Conservation (phyloP, 1,284 basidiomycete genomes). For the Megacollybia platyphylla region DNA sequence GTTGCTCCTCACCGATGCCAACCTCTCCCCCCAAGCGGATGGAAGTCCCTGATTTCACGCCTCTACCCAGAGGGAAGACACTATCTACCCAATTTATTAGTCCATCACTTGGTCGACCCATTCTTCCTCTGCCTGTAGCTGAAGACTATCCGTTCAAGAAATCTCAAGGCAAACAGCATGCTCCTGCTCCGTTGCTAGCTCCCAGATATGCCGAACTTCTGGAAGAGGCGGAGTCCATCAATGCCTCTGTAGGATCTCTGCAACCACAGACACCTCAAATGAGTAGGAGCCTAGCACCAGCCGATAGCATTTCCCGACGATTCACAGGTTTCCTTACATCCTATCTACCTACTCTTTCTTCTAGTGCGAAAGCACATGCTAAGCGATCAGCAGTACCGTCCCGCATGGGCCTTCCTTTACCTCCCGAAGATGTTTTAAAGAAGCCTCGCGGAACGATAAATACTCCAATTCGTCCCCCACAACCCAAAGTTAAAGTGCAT, state of each 20-base stretch:
- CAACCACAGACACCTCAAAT: conserved; percentile 4
- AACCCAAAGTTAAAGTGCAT: conserved; percentile 31
- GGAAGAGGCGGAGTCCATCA: conserved; percentile 31
- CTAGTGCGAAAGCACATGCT: conserved; percentile 13
- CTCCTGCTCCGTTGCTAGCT: conserved; percentile 25
- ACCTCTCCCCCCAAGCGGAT: conserved; percentile 12
- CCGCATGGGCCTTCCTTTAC: conserved; percentile 31
- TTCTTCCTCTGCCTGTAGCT: conserved; percentile 13
- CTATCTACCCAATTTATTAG: conserved; percentile 13
- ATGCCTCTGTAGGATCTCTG: background rate
- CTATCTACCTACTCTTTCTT: conserved; percentile 40
- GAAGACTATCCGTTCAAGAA: conserved; percentile 19
- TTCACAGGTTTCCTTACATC: conserved; percentile 45
- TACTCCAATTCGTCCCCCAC: conserved; percentile 42
- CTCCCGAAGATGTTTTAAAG: conserved; percentile 35
- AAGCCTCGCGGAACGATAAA: conserved; percentile 38
- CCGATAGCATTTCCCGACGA: conserved; percentile 14
- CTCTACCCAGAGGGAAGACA: conserved; percentile 17
- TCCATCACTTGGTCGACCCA: conserved; percentile 5
- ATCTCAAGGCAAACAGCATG: conserved; percentile 11
- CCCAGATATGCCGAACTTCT: conserved; percentile 46
- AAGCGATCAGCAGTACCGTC: conserved; percentile 8
- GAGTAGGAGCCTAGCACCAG: conserved; percentile 10
- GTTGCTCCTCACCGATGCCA: conserved; percentile 21
- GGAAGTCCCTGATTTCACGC: conserved; percentile 40